These are phyloP conservation scores for Penicillium sp. DNA, from an alignment of 2,329 filamentous ascomycete genomes.

Conservation along the genomic window DNA sequence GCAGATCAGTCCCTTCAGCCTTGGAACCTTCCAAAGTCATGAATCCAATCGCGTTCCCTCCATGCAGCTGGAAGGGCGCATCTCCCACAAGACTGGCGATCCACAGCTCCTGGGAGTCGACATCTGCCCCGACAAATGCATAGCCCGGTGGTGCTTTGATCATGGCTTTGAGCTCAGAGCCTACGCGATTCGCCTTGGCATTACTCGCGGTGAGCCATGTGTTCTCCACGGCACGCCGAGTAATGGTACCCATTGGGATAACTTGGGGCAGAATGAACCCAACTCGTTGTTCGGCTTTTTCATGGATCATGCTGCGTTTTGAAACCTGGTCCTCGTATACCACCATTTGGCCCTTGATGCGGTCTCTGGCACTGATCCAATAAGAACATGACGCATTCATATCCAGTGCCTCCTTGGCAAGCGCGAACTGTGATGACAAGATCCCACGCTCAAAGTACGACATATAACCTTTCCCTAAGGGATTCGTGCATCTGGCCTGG, in stretches of 20 bases:
- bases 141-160: constrained; percentile 86
- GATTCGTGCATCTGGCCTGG: constrained; percentile 72
- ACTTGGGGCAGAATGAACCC: constrained; percentile 92
- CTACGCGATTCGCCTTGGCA: constrained; percentile 90
- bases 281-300: constrained; percentile 32
- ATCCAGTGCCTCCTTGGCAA: constrained; percentile 89
- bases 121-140: constrained; percentile 90
- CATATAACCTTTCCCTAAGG: constrained; percentile 85
- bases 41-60: constrained; percentile 94
- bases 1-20: constrained; percentile 84
- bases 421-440: constrained; percentile 77
- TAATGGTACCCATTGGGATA: constrained; percentile 98
- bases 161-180: constrained; percentile 96
- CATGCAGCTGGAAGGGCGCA: constrained; percentile 88
- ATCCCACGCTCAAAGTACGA: constrained; percentile 85
- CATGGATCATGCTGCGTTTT: constrained; percentile 15
- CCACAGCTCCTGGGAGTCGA: constrained; percentile 96
- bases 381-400: constrained; percentile 99
- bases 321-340: constrained; percentile 67
- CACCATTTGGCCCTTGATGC: constrained; percentile 92
- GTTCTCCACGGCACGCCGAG: constrained; percentile 87
- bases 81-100: constrained; percentile 94
- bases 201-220: constrained; percentile 98
- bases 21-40: constrained; percentile 98
- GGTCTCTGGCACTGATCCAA: constrained; percentile 92